Conservation (phyloP, 345 rosid genomes). For the Iberis pinnata region DNA sequence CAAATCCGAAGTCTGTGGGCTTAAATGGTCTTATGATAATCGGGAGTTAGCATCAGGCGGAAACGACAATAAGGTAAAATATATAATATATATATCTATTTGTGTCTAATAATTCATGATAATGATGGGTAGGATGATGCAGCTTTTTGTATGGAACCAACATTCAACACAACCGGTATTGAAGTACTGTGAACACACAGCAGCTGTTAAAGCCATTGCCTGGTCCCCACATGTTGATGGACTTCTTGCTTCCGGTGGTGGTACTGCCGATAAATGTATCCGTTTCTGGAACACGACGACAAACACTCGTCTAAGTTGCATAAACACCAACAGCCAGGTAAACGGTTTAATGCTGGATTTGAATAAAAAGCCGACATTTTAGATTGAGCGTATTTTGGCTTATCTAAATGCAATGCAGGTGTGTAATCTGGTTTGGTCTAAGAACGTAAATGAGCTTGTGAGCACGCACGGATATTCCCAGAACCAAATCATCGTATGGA, state of each 20-base stretch:
- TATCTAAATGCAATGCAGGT: constrained; percentile 51
- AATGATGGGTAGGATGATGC: constrained; percentile 29
- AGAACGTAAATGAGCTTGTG: constrained; percentile 94
- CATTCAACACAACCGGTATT: constrained; percentile 85
- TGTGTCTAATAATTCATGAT: background rate
- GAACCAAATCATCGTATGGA: constrained; percentile 97
- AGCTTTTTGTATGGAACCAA: constrained; percentile 99
- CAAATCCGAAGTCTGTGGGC: constrained; percentile 98
- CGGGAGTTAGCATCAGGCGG: constrained; percentile 99
- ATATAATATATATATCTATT: constrained; percentile 1
- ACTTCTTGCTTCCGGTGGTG: constrained; percentile 98
- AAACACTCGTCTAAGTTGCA: constrained; percentile 73
- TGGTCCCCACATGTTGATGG: constrained; percentile 99
- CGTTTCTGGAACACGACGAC: constrained; percentile 98
- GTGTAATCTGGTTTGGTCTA: constrained; percentile 97
- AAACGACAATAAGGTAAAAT: constrained; percentile 80
- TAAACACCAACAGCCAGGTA: constrained; percentile 98
- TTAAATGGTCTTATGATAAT: constrained; percentile 96
- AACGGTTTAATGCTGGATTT: background rate
- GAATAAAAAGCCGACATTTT: background rate
- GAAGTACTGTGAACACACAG: constrained; percentile 88
- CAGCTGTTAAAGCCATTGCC: constrained; percentile 99
- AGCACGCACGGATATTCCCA: constrained; percentile 99
- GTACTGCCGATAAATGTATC: constrained; percentile 92
- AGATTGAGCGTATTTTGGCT: background rate